phyloP scores from a whole-genome alignment of 23 red algal species.

The Gracilaria domingensis region DNA sequence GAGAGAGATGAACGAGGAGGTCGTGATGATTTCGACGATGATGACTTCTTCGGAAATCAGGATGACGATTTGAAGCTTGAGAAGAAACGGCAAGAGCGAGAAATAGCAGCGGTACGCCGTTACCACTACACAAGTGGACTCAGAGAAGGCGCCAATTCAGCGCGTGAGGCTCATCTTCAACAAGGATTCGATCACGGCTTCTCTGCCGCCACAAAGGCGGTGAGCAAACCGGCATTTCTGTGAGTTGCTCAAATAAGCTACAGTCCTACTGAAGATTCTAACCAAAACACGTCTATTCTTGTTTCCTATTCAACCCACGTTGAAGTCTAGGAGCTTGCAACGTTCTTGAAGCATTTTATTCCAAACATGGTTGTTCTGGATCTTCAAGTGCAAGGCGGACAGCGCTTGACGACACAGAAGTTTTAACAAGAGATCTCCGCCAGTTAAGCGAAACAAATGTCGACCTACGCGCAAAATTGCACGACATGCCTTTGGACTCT shows the following conservation, averaged over 20 bases:
- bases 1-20: not conserved
- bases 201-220: constrained; percentile 25
- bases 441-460: constrained; percentile 1
- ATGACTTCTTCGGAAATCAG: constrained; percentile 56
- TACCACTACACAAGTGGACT: constrained; percentile 52
- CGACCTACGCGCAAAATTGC: constrained; percentile 37
- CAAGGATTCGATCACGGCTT: constrained; percentile 71
- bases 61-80: not conserved
- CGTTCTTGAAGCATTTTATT: constrained; percentile 60
- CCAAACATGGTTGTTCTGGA: constrained; percentile 18
- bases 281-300: not conserved
- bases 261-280: not conserved
- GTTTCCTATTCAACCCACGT: not conserved
- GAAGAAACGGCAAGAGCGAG: constrained; percentile 47
- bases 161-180: constrained; percentile 57
- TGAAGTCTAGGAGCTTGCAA: constrained; percentile 23
- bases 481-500: constrained; percentile 35
- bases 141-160: constrained; percentile 56
- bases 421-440: constrained; percentile 42
- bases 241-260: constrained; percentile 14
- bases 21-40: not conserved
- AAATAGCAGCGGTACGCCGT: constrained; percentile 57
- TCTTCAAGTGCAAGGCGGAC: not conserved
- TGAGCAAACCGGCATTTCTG: constrained; percentile 56
- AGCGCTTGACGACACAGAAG: constrained; percentile 50